A percentile compares a stretch with the other conserved stretches of the same genome.
Evolutionary conservation across 2,329 filamentous ascomycete genomes (phyloP).

Genomic region (Neofusicoccum sp.): DNA sequence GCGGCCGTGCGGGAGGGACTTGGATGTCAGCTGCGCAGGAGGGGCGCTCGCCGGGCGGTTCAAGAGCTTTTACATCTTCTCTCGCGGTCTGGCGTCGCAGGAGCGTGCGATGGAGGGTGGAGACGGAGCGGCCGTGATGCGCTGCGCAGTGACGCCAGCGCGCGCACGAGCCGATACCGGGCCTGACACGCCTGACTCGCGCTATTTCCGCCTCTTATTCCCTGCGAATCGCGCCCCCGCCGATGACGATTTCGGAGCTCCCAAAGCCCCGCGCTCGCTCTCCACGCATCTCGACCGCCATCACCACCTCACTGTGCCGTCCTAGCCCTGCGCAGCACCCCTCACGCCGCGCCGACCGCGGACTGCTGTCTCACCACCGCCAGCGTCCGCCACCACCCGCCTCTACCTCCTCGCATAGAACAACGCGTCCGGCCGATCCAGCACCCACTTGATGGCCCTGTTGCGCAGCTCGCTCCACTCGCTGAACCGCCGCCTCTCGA

Average conservation of each 20-base stretch:
- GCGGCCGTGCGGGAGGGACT: neutral
- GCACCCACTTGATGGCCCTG: constrained; percentile 9
- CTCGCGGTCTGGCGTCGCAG: neutral
- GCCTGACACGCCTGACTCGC: constrained; percentile 17
- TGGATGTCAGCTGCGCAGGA: neutral
- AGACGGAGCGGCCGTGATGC: neutral
- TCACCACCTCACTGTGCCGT: neutral
- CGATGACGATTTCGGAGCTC: neutral
- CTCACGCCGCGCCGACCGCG: neutral
- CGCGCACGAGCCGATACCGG: neutral
- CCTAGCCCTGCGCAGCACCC: neutral
- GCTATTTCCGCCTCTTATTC: constrained; percentile 8
- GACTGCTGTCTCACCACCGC: neutral
- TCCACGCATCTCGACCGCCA: neutral
- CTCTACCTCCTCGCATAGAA: constrained; percentile 13
- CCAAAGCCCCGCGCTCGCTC: neutral
- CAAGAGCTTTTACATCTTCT: neutral
- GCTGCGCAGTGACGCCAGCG: constrained; percentile 5
- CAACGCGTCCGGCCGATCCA: constrained; percentile 7
- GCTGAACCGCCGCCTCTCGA: constrained; percentile 1
- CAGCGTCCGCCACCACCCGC: neutral
- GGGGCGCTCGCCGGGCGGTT: neutral
- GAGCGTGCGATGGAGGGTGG: neutral
- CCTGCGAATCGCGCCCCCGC: neutral
- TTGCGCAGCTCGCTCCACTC: constrained; percentile 6